Evolutionary conservation across 169 alveolate genomes (phyloP), one percentile per base, ranked within the genome.

Genomic region (Fabrea salina): DNA sequence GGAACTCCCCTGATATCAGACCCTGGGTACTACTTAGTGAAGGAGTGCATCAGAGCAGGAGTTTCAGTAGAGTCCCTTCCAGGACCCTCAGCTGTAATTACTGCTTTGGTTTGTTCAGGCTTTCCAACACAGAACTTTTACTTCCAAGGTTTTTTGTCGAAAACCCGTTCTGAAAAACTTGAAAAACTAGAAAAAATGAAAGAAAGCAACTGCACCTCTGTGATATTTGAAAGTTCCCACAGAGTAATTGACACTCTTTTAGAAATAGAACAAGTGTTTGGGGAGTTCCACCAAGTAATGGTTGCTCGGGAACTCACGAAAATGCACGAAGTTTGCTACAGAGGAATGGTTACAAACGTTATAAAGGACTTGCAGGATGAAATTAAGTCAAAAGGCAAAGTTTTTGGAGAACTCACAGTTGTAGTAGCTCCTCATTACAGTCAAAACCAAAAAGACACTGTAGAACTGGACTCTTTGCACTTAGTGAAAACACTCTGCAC

Each of bases 1-100:
- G 95, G 95, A 32, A 90, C 95, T 22, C 95, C 95, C 30, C 75
- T 88, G 2, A 89, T 89, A n/a, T 85, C 93, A 35, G 95, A 90
- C 67, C 93, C 93, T 11, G 95, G 95, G 0, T 90, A 82, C 56
- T 70, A 66, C 51, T 54, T 88, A n/a, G 66, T 78, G 0, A 61
- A 32, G 30, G 84, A 51, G 39, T 72, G 82, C 11, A 64, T 81
- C 30, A 79, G 81, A 33, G 56, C 80, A 61, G 86, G 91, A 32
- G 67, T 87, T 22, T 47, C 81, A 27, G 78, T 90, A 25, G 91
- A 87, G 39, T 61, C 90, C 16, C 70, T 90, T 27, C 95, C 95
- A 7, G 95, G 95, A 3, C 88, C 93, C 19, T 59, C 79, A 49
- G 89, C 92, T 4, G 91, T 83, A 7, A 59, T 82, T 8, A 75